Percentiles rank a stretch among this genome's conserved stretches.
Conservation (phyloP, 2,329 filamentous ascomycete species). For the Neonectria sp. region DNA sequence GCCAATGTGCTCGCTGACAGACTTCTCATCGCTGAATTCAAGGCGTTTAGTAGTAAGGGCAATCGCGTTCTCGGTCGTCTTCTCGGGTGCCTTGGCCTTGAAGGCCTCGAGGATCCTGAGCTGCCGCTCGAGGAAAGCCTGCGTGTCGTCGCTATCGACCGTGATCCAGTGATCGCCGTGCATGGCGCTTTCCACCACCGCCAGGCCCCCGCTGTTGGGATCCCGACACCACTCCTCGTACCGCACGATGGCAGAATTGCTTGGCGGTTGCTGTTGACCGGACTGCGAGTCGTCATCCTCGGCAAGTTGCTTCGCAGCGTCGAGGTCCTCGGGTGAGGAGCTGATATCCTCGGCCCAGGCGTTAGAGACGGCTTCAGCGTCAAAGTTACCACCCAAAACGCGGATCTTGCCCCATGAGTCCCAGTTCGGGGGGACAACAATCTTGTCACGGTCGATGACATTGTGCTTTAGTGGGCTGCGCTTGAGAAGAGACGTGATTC, state of each 20-base stretch:
- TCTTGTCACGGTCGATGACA: conserved; percentile 93
- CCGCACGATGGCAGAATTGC: conserved; percentile 76
- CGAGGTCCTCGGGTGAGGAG: conserved; percentile 55
- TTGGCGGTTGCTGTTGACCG: conserved; percentile 33
- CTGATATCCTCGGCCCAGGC: conserved; percentile 91
- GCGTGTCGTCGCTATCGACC: conserved; percentile 72
- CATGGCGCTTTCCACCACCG: conserved; percentile 59
- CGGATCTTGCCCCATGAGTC: conserved; percentile 98
- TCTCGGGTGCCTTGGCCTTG: conserved; percentile 69
- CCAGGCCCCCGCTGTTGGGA: conserved; percentile 73
- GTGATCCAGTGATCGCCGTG: conserved; percentile 52
- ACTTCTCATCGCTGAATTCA: conserved; percentile 60
- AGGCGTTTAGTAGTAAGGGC: conserved; percentile 43
- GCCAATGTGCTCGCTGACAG: conserved; percentile 85
- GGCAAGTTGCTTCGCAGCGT: conserved; percentile 44
- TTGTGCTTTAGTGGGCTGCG: conserved; percentile 87
- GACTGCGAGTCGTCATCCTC: conserved; percentile 43
- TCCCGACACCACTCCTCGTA: conserved; percentile 88
- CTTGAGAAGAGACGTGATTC: conserved; percentile 87
- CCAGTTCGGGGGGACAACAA: conserved; percentile 96
- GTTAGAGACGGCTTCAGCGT: conserved; percentile 87
- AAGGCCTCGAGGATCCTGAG: conserved; percentile 79
- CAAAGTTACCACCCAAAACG: conserved; percentile 91
- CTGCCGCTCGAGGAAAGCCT: conserved; percentile 83
- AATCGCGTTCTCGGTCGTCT: conserved; percentile 47